These are phyloP conservation scores for Phaeoacremonium minimum DNA, from an alignment of 2,329 filamentous ascomycete genomes.

Conservation along the genomic window DNA sequence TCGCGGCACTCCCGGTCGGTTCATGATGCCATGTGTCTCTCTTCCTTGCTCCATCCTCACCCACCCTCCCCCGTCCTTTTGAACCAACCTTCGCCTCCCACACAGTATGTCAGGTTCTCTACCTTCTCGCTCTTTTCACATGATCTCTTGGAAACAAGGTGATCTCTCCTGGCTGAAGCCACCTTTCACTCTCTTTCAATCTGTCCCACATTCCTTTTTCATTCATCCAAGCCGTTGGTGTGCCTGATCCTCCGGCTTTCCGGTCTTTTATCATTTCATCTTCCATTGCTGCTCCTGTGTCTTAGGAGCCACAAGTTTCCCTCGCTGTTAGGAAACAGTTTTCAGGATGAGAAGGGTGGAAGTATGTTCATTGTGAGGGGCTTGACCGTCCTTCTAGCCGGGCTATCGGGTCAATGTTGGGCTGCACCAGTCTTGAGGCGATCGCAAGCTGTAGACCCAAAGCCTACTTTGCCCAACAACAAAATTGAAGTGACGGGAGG, in stretches of 20 bases:
- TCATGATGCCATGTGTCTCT: too few species aligned
- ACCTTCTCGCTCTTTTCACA: too few species aligned
- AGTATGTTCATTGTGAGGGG: conserved; percentile 17
- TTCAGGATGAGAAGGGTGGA: conserved; percentile 12
- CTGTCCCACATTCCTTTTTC: not conserved
- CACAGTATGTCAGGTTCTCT: too few species aligned
- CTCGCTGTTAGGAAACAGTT: conserved; percentile 1
- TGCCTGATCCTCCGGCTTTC: conserved; percentile 8
- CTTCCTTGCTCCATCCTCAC: conserved; percentile 1
- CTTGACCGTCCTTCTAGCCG: conserved; percentile 13
- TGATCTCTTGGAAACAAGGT: too few species aligned
- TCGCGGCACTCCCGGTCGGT: not conserved
- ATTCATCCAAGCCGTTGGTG: conserved; percentile 7
- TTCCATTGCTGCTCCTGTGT: not conserved
- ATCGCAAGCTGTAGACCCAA: too few species aligned
- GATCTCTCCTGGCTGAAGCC: not conserved
- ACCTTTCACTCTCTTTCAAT: not conserved
- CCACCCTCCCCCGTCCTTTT: not conserved
- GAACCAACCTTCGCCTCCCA: not conserved
- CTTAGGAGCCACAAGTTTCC: not conserved
- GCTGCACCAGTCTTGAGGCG: too few species aligned
- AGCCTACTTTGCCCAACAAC: too few species aligned
- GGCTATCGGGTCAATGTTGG: conserved; percentile 5
- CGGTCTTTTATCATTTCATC: conserved; percentile 5
- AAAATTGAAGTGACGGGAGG: too few species aligned